phyloP scores from a whole-genome alignment of 345 rosid species.

The Trapa bicornis region DNA sequence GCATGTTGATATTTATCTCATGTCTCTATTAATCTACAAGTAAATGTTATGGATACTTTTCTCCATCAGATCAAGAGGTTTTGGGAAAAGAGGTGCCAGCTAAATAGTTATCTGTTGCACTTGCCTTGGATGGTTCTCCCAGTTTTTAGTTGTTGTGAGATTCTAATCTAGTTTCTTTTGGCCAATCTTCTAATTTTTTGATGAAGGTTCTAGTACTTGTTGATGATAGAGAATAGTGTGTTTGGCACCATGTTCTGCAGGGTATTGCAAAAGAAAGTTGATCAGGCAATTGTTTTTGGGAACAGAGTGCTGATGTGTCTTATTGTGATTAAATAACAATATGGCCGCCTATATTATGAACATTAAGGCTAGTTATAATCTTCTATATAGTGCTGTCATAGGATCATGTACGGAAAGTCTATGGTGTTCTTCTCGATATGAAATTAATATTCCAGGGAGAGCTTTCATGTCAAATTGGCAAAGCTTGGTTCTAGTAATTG shows the following conservation, averaged over 20 bases:
- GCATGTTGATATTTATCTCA: too few species aligned
- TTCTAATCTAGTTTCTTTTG: not conserved
- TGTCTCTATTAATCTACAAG: too few species aligned
- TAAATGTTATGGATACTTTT: not conserved
- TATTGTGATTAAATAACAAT: not conserved
- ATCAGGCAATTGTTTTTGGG: not conserved
- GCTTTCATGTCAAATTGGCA: not conserved
- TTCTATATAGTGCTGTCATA: not conserved
- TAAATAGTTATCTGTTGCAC: not conserved
- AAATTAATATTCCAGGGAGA: not conserved
- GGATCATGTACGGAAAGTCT: not conserved
- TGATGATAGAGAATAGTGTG: not conserved
- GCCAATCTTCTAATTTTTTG: not conserved
- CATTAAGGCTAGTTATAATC: not conserved
- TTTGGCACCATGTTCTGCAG: not conserved
- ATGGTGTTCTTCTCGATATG: not conserved
- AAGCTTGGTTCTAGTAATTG: not conserved
- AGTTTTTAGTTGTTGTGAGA: not conserved
- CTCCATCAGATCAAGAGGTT: not conserved
- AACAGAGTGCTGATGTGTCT: not conserved
- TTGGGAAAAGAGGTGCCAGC: not conserved
- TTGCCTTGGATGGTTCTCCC: not conserved
- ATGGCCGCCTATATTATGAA: not conserved
- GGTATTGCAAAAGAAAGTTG: not conserved
- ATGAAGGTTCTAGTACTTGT: not conserved